A percentile compares a stretch with the other conserved stretches of the same genome.
phyloP scores from a whole-genome alignment of 1,284 basidiomycete genomes.

The Tremellales sp. region DNA sequence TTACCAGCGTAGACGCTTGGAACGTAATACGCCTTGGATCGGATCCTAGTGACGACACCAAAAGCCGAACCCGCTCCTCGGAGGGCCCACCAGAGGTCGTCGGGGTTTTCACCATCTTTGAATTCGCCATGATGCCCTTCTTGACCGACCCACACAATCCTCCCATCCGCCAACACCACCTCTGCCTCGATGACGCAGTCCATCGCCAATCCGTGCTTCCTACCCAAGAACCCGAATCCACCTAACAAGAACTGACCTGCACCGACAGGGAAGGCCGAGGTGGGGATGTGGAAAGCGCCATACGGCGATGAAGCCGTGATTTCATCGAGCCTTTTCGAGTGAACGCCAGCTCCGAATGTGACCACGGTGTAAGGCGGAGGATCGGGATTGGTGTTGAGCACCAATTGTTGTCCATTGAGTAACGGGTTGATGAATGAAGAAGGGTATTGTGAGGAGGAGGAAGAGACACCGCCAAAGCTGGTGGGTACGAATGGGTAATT shows the following conservation, averaged over 20 bases:
- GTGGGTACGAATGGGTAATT: slow-evolving; percentile 18
- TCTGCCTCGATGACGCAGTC: slow-evolving; percentile 78
- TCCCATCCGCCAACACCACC: slow-evolving; percentile 66
- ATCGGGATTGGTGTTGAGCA: slow-evolving; percentile 36
- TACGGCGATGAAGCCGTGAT: slow-evolving; percentile 67
- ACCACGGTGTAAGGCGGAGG: slow-evolving; percentile 69
- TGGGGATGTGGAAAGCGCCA: slow-evolving; percentile 80
- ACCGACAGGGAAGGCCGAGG: slow-evolving; percentile 53
- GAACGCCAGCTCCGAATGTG: slow-evolving; percentile 74
- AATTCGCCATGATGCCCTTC: slow-evolving; percentile 54
- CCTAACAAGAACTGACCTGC: slow-evolving; percentile 79
- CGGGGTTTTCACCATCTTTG: slow-evolving; percentile 42
- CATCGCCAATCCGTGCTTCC: slow-evolving; percentile 75
- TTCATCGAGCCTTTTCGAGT: slow-evolving; percentile 75
- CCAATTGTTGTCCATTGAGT: slow-evolving; percentile 4
- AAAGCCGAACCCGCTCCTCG: slow-evolving; percentile 79
- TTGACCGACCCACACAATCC: slow-evolving; percentile 61
- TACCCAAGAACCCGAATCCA: slow-evolving; percentile 82
- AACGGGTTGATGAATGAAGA: slow-evolving; percentile 7
- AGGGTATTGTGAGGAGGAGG: slow-evolving; percentile 11
- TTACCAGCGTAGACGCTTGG: slow-evolving; percentile 86
- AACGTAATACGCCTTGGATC: slow-evolving; percentile 76
- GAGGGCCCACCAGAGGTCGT: slow-evolving; percentile 76
- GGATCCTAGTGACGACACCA: slow-evolving; percentile 81
- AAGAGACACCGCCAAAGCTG: slow-evolving; percentile 14